A percentile compares a stretch with the other conserved stretches of the same genome.
These are phyloP conservation scores for Globisporangium canariense DNA, from an alignment of 352 stramenopile species.

Conservation along the genomic window DNA sequence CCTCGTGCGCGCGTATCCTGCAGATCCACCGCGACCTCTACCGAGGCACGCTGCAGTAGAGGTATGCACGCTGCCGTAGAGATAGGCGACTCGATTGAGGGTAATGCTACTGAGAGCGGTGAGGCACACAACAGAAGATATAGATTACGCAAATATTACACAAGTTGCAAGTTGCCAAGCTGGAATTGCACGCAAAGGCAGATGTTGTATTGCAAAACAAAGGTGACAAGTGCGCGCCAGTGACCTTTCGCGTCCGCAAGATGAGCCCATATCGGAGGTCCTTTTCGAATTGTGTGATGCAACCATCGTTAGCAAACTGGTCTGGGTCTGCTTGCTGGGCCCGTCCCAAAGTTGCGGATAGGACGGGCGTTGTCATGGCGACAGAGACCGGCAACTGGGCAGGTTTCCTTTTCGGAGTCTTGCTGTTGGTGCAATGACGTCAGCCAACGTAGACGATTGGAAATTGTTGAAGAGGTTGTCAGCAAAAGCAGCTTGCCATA, in stretches of 20 bases:
- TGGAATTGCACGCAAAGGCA: neutral
- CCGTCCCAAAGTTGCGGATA: neutral
- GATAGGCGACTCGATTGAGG: too few relatives aligned
- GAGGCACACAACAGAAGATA: neutral
- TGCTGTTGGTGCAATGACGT: neutral
- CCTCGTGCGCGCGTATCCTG: slow-evolving; percentile 56
- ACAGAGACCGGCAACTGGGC: neutral
- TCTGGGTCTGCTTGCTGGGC: too few relatives aligned
- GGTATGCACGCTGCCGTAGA: slow-evolving; percentile 21
- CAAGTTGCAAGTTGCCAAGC: neutral
- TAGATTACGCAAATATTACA: neutral
- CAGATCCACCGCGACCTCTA: slow-evolving; percentile 65
- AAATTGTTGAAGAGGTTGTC: neutral
- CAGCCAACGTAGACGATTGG: neutral
- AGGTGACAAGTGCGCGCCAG: too few relatives aligned
- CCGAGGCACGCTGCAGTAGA: slow-evolving; percentile 25
- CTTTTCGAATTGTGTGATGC: too few relatives aligned
- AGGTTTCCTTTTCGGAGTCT: neutral
- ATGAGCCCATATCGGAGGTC: too few relatives aligned
- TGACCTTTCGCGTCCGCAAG: neutral
- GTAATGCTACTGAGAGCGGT: too few relatives aligned
- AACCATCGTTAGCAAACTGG: too few relatives aligned
- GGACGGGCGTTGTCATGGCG: neutral
- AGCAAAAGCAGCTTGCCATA: neutral
- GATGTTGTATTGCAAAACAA: too few relatives aligned